Evolutionary conservation across 2,329 filamentous ascomycete genomes (phyloP).

Genomic region (Teratosphaeria zuluensis): DNA sequence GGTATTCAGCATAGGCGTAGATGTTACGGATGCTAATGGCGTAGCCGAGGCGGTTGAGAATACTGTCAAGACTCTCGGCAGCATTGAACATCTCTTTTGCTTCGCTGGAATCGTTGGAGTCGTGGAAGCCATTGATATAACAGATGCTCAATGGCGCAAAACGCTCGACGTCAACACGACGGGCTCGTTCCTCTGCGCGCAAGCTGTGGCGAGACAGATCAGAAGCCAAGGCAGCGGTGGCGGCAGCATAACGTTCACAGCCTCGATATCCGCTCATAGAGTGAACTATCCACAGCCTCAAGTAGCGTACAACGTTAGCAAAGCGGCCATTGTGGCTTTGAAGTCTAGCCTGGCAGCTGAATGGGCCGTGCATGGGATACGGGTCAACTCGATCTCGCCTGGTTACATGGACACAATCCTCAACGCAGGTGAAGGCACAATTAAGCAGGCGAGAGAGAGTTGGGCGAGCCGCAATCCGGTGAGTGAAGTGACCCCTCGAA

Average conservation of each 20-base stretch:
- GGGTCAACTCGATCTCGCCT: slow-evolving; percentile 60
- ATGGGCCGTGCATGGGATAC: slow-evolving; percentile 61
- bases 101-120: slow-evolving; percentile 62
- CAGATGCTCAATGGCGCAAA: slow-evolving; percentile 49
- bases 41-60: slow-evolving; percentile 37
- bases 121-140: slow-evolving; percentile 51
- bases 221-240: slow-evolving; percentile 40
- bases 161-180: slow-evolving; percentile 64
- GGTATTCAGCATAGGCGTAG: slow-evolving; percentile 44
- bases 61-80: slow-evolving; percentile 37
- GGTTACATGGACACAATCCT: slow-evolving; percentile 72
- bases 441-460: slow-evolving; percentile 23
- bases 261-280: slow-evolving; percentile 57
- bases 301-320: slow-evolving; percentile 61
- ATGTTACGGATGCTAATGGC: slow-evolving; percentile 48
- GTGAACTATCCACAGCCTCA: slow-evolving; percentile 68
- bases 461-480: slow-evolving; percentile 28
- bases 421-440: slow-evolving; percentile 39
- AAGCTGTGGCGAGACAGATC: slow-evolving; percentile 53
- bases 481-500: too few relatives aligned
- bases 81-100: slow-evolving; percentile 48
- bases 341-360: slow-evolving; percentile 60
- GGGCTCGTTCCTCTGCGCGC: slow-evolving; percentile 59
- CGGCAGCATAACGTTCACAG: slow-evolving; percentile 56
- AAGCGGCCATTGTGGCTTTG: slow-evolving; percentile 55